These are phyloP conservation scores for Haplosporangium sp. DNA, from an alignment of 371 early-diverging fungal species.

Conservation along the genomic window DNA sequence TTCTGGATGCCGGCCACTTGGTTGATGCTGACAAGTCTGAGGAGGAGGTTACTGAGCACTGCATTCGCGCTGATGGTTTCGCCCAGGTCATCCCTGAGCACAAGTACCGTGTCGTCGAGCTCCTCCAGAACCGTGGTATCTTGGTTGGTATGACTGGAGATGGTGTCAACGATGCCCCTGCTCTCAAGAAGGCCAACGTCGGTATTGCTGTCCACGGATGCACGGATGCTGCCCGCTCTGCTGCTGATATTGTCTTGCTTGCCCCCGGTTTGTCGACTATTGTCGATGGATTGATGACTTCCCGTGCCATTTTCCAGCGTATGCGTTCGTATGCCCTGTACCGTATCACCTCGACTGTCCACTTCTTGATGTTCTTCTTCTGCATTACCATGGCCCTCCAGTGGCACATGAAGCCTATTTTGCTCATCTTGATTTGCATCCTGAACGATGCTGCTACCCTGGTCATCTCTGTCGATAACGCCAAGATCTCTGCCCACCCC, in stretches of 20 bases:
- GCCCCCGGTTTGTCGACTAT: conserved; percentile 88
- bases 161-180: conserved; percentile 94
- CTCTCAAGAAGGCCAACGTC: conserved; percentile 82
- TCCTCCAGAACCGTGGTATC: conserved; percentile 77
- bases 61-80: conserved; percentile 91
- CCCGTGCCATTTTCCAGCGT: conserved; percentile 90
- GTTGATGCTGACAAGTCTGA: conserved; percentile 84
- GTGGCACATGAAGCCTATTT: conserved; percentile 76
- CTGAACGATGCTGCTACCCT: conserved; percentile 89
- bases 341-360: conserved; percentile 89
- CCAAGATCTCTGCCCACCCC: conserved; percentile 79
- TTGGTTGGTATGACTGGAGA: conserved; percentile 93
- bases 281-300: conserved; percentile 82
- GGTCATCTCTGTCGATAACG: conserved; percentile 86
- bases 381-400: conserved; percentile 72
- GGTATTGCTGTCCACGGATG: conserved; percentile 85
- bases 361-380: conserved; percentile 92
- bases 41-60: conserved; percentile 69
- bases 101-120: conserved; percentile 92
- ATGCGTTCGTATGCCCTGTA: conserved; percentile 90
- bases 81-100: conserved; percentile 97
- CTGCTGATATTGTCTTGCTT: conserved; percentile 90
- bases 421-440: conserved; percentile 82
- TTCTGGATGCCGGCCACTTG: conserved; percentile 80
- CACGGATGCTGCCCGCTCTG: conserved; percentile 91